These are phyloP conservation scores for Aspergillus sp. DNA, from an alignment of 2,329 filamentous ascomycete species.

Conservation along the genomic window DNA sequence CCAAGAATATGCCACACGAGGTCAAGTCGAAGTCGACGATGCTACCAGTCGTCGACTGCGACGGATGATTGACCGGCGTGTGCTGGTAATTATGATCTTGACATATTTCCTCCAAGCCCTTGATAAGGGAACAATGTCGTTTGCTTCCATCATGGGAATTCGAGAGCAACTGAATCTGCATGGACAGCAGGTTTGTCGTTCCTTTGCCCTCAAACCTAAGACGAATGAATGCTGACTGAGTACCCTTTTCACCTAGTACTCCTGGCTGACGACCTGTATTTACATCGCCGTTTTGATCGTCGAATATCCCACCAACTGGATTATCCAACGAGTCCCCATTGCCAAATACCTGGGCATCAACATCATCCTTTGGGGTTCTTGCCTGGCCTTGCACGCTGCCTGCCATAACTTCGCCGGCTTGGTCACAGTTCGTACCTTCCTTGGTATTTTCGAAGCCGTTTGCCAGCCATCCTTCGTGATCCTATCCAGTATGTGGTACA, in stretches of 20 bases:
- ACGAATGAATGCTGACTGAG: too few species aligned
- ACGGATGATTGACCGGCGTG: constrained; percentile 64
- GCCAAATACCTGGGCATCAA: constrained; percentile 66
- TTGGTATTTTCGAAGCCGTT: constrained; percentile 70
- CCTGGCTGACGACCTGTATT: constrained; percentile 72
- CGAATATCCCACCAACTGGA: constrained; percentile 70
- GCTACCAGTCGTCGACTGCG: constrained; percentile 63
- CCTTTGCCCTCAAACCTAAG: not conserved
- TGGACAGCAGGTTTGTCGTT: constrained; percentile 31
- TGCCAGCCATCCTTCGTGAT: constrained; percentile 69
- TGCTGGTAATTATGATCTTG: constrained; percentile 68
- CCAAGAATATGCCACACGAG: constrained; percentile 64
- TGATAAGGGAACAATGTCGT: constrained; percentile 44
- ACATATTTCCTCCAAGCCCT: constrained; percentile 68
- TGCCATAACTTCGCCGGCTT: constrained; percentile 61
- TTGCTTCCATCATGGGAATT: constrained; percentile 44
- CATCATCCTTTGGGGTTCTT: constrained; percentile 63
- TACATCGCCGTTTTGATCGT: constrained; percentile 70
- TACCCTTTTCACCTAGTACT: constrained; percentile 50
- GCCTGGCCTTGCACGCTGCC: constrained; percentile 61
- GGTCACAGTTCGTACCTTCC: constrained; percentile 61
- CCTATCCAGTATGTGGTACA: constrained; percentile 70
- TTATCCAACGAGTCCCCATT: constrained; percentile 63
- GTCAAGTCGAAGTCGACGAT: constrained; percentile 56
- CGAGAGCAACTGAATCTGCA: constrained; percentile 49